Base-by-base conservation (phyloP, 73 alveolate genomes). In the Loxodes magnus region DNA sequence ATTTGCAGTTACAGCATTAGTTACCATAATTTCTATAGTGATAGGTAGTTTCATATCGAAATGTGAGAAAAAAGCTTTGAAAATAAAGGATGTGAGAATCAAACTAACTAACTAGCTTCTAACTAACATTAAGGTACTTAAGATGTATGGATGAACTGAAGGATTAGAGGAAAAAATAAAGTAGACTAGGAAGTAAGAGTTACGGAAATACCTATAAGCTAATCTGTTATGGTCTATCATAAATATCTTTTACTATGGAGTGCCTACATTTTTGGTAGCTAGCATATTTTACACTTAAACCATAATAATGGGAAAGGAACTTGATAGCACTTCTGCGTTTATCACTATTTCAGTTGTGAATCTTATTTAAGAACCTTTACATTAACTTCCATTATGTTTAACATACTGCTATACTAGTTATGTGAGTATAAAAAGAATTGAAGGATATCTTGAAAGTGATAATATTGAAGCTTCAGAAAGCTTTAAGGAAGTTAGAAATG, bases 71-170 rank as follows among this genome's bases (percentile, higher is more conserved):
- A 71, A 60, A 16, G 50, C 67, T 16, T 64, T 85, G 92, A 62
- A 75, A 51, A 57, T 58, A 7, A 72, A 81, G 34, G 98, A 90
- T 72, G 72, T 56, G 10, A 75, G 96, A 51, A 70, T 85, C 73
- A 85, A 77, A 50, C 38, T 48, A 15, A 79, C 93, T 7, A 61
- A 85, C 26, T 93, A 79, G 57, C 56, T 74, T 9, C 74, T 90
- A 33, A 71, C 66, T 44, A 70, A 82, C 69, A 81, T 90, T 17
- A 90, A 85, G 82, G 65, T 74, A 51, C 60, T 90, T 31, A 90
- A 90, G 68, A 62, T 77, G 28, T 65, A 90, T 79, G 69, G 88
- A 5, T 90, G 94, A 87, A 85, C 68, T 44, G 71, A 67, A 17
- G 24, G 48, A 22, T 81, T 90, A 56, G 54, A 60, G 48, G 62